Conservation (phyloP, 2,329 filamentous ascomycete genomes). For the Pyrenochaeta sp. region DNA sequence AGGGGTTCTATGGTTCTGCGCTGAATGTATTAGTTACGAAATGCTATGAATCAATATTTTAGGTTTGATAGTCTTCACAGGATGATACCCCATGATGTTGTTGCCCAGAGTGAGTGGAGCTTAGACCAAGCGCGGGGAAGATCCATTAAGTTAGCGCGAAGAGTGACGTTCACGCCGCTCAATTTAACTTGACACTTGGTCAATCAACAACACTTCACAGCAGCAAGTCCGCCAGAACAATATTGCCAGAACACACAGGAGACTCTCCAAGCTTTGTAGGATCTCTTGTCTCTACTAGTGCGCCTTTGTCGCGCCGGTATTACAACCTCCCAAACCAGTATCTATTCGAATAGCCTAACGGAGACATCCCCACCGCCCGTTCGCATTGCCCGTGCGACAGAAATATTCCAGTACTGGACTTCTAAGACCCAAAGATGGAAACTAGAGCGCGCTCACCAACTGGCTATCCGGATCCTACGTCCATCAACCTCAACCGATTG, state of each 20-base stretch:
- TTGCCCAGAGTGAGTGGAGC: background rate
- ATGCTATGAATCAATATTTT: too few relatives aligned
- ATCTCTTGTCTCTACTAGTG: background rate
- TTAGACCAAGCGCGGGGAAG: constrained; percentile 19
- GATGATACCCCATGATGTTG: background rate
- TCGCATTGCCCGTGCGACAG: background rate
- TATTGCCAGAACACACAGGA: background rate
- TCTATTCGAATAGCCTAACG: background rate
- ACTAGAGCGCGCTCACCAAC: constrained; percentile 33
- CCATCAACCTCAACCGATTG: constrained; percentile 67
- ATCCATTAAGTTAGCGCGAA: constrained; percentile 11
- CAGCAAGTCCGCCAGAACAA: background rate
- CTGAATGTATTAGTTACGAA: too few relatives aligned
- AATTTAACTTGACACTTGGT: constrained; percentile 3
- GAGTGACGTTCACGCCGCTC: constrained; percentile 17
- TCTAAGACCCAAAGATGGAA: constrained; percentile 22
- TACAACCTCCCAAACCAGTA: background rate
- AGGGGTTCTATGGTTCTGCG: too few relatives aligned
- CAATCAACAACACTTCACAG: background rate
- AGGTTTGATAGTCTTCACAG: too few relatives aligned
- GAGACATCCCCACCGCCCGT: background rate
- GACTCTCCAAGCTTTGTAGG: background rate
- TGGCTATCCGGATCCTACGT: constrained; percentile 34
- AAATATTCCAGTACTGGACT: background rate
- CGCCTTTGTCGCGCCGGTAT: background rate